phyloP scores from a whole-genome alignment of 2,329 filamentous ascomycete genomes.

The Sphaerulina populicola region DNA sequence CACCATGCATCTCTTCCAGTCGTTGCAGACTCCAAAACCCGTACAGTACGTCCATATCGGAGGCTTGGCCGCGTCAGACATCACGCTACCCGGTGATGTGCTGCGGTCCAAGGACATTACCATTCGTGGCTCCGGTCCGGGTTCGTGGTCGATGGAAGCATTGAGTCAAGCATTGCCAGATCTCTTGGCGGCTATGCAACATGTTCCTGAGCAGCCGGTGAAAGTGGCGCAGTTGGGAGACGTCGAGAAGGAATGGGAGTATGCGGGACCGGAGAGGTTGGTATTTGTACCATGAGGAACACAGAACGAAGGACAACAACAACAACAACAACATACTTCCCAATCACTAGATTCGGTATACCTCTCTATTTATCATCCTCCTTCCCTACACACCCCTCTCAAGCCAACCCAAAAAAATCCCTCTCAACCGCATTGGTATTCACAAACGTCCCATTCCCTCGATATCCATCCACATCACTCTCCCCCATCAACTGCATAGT shows the following conservation, averaged over 20 bases:
- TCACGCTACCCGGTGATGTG: conserved; percentile 38
- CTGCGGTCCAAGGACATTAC: conserved; percentile 46
- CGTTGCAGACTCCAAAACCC: conserved; percentile 36
- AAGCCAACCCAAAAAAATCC: conserved; percentile 10
- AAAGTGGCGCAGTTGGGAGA: conserved; percentile 22
- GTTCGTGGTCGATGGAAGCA: conserved; percentile 24
- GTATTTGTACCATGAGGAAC: conserved; percentile 21
- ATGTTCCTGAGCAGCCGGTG: conserved; percentile 21
- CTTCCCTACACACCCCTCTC: too few relatives aligned
- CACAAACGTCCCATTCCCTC: conserved; percentile 15
- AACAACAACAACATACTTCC: too few relatives aligned
- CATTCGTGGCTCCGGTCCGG: conserved; percentile 28
- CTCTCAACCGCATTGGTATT: conserved; percentile 15
- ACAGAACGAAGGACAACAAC: not conserved
- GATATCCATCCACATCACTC: conserved; percentile 11
- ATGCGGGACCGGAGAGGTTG: conserved; percentile 18
- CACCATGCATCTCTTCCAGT: conserved; percentile 37
- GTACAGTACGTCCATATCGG: conserved; percentile 50
- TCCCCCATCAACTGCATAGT: conserved; percentile 16
- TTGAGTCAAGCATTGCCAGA: conserved; percentile 20
- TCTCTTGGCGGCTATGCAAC: conserved; percentile 18
- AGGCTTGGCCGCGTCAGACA: conserved; percentile 34
- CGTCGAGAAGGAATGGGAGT: conserved; percentile 24
- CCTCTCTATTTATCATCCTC: too few relatives aligned
- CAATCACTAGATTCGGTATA: too few relatives aligned